These are phyloP conservation scores for Letharia columbiana DNA, from an alignment of 495 filamentous ascomycete species.

Conservation along the genomic window DNA sequence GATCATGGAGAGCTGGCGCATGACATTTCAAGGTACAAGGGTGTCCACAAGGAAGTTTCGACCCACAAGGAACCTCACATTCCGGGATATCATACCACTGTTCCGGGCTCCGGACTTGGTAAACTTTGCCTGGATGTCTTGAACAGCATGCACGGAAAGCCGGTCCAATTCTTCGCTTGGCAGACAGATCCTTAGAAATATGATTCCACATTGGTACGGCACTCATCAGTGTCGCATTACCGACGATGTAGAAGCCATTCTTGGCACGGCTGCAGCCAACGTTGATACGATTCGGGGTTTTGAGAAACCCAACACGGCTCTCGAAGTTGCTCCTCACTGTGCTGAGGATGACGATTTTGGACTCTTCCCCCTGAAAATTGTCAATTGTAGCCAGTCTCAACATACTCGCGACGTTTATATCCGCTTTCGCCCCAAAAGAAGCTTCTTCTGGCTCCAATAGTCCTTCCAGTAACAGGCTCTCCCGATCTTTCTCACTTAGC, in stretches of 20 bases:
- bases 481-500: slow-evolving; percentile 50
- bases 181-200: slow-evolving; percentile 45
- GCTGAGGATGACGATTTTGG: slow-evolving; percentile 63
- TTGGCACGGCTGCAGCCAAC: slow-evolving; percentile 62
- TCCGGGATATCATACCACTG: slow-evolving; percentile 50
- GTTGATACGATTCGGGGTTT: slow-evolving; percentile 67
- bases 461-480: slow-evolving; percentile 42
- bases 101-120: slow-evolving; percentile 46
- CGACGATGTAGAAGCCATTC: slow-evolving; percentile 74
- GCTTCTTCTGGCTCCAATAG: slow-evolving; percentile 20
- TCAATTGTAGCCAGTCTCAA: slow-evolving; percentile 62
- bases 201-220: slow-evolving; percentile 58
- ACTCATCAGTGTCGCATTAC: slow-evolving; percentile 49
- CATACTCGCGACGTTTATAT: slow-evolving; percentile 40
- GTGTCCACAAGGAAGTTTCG: slow-evolving; percentile 56
- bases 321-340: slow-evolving; percentile 62
- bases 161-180: slow-evolving; percentile 43
- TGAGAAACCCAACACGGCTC: slow-evolving; percentile 57
- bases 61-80: slow-evolving; percentile 47
- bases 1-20: slow-evolving; percentile 49
- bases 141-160: slow-evolving; percentile 53
- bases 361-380: slow-evolving; percentile 70
- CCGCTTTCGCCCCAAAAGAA: slow-evolving; percentile 16
- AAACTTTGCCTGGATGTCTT: slow-evolving; percentile 48
- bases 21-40: slow-evolving; percentile 55